These are phyloP conservation scores for carrot (Daucus carota) DNA, from an alignment of 129 eudicot species.

Conservation along the genomic window DH1_v3.0 NC_030383.2:9762501-9763000, in stretches of 20 bases:
- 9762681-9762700: not conserved
- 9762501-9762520: constrained; percentile 6
- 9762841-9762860: too few relatives aligned
- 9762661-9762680: not conserved
- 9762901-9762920: too few relatives aligned
- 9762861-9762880: too few relatives aligned
- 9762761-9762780: not conserved
- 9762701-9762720: not conserved
- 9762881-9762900: too few relatives aligned
- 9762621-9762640: constrained; percentile 7
- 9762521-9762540: not conserved
- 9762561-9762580: constrained; percentile 5
- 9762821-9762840: not conserved
- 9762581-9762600: not conserved
- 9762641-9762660: constrained; percentile 2
- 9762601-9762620: not conserved
- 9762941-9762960: too few relatives aligned
- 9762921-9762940: too few relatives aligned
- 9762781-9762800: not conserved
- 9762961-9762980: too few relatives aligned
- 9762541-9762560: not conserved
- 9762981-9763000: too few relatives aligned
- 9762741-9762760: not conserved
- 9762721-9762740: constrained; percentile 4
- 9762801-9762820: not conserved